Percentiles rank a stretch among this genome's conserved stretches.
These are phyloP conservation scores for Effrenium voratum DNA, from an alignment of 73 alveolate genomes.

Conservation along the genomic window DNA sequence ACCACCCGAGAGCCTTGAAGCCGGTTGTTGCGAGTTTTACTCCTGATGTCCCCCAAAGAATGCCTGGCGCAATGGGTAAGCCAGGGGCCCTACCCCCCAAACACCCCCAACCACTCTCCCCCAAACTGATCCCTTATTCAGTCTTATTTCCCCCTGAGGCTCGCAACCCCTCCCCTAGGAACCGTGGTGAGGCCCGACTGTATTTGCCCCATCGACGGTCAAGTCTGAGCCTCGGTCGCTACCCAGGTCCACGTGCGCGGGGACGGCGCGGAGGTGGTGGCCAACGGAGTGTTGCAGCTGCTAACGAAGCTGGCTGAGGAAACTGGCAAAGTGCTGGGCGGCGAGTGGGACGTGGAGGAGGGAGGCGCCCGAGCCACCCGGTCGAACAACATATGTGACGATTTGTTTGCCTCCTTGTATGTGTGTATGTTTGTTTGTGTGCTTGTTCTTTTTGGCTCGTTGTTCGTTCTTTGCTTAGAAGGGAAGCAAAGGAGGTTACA, in stretches of 20 bases:
- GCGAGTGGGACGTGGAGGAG: slow-evolving; percentile 76
- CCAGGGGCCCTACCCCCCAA: no score
- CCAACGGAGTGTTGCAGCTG: slow-evolving; percentile 34
- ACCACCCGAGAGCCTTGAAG: no score
- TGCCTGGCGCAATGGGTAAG: no score
- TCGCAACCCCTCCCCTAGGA: no score
- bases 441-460: not conserved
- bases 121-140: no score
- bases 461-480: not conserved
- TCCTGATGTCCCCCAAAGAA: no score
- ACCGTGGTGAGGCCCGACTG: no score
- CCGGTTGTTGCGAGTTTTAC: no score
- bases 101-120: no score
- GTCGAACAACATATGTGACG: not conserved
- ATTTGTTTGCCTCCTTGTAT: not conserved
- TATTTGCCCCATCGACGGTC: no score
- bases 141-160: no score
- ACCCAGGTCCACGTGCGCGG: slow-evolving; percentile 22
- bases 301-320: slow-evolving; percentile 54
- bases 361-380: slow-evolving; percentile 70
- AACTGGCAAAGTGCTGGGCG: slow-evolving; percentile 61
- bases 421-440: not conserved
- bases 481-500: not conserved
- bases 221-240: no score
- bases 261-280: slow-evolving; percentile 17